Percentiles rank a stretch among this genome's conserved stretches.
Conservation (phyloP, 2,329 filamentous ascomycete species). For the Xylaria multiplex region DNA sequence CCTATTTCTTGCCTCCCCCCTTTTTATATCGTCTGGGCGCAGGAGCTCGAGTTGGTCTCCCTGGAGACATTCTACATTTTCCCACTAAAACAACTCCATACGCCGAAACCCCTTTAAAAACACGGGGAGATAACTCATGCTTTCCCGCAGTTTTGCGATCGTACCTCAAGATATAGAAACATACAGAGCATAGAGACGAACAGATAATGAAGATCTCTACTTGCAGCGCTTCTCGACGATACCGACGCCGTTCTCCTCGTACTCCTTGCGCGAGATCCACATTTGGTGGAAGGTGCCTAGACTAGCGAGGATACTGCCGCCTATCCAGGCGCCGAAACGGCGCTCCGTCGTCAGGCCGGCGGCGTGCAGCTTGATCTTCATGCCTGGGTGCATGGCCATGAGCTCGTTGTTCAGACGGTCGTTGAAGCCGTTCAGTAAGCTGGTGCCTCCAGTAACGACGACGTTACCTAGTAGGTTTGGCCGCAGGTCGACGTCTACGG, state of each 20-base stretch:
- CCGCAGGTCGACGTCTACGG: constrained; percentile 89
- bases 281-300: constrained; percentile 98
- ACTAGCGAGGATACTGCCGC: constrained; percentile 93
- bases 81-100: constrained; percentile 39
- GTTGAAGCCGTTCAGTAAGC: constrained; percentile 88
- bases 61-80: constrained; percentile 32
- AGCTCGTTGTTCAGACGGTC: constrained; percentile 90
- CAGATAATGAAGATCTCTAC: constrained; percentile 53
- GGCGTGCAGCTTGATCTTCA: constrained; percentile 88
- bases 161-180: constrained; percentile 12
- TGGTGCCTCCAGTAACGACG: constrained; percentile 89
- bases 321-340: constrained; percentile 94
- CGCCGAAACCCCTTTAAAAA: constrained; percentile 33
- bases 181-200: constrained; percentile 1
- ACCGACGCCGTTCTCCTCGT: constrained; percentile 89
- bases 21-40: not conserved
- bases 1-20: not conserved
- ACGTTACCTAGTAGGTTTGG: constrained; percentile 87
- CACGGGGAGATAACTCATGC: constrained; percentile 17
- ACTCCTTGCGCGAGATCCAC: constrained; percentile 98
- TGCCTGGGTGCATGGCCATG: constrained; percentile 80
- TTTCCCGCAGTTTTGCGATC: constrained; percentile 20
- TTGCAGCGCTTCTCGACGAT: constrained; percentile 98
- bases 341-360: constrained; percentile 87
- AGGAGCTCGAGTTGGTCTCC: constrained; percentile 16